Conservation (phyloP, 495 filamentous ascomycete species). For the Astrothelium macrocarpum region DNA sequence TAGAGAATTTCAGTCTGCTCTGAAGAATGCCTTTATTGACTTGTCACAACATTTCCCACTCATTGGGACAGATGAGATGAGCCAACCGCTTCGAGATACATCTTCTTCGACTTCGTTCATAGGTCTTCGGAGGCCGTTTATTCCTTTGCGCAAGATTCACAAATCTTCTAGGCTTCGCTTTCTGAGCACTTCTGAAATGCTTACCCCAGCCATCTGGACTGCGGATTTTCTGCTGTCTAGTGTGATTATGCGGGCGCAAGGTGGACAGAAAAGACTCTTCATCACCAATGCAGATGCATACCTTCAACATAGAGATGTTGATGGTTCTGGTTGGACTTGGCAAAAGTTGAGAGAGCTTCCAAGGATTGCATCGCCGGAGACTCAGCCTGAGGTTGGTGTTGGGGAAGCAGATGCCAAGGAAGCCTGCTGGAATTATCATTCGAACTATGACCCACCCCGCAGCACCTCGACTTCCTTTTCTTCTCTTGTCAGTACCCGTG, state of each 20-base stretch:
- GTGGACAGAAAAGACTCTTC: slow-evolving; percentile 50
- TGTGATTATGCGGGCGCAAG: slow-evolving; percentile 49
- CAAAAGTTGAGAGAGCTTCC: slow-evolving; percentile 49
- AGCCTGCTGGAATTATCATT: slow-evolving; percentile 43
- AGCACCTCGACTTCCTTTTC: slow-evolving; percentile 34
- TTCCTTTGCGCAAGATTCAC: slow-evolving; percentile 60
- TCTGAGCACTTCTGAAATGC: slow-evolving; percentile 53
- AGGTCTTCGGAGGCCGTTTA: slow-evolving; percentile 45
- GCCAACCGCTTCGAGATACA: slow-evolving; percentile 1
- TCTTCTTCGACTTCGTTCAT: slow-evolving; percentile 16
- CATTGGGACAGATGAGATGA: neutral
- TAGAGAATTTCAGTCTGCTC: slow-evolving; percentile 48
- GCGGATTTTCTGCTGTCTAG: slow-evolving; percentile 53
- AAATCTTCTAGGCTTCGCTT: slow-evolving; percentile 58
- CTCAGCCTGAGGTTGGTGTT: slow-evolving; percentile 30
- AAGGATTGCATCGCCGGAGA: slow-evolving; percentile 40
- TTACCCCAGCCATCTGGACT: slow-evolving; percentile 56
- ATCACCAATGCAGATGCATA: slow-evolving; percentile 58
- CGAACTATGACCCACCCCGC: slow-evolving; percentile 42
- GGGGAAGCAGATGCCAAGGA: slow-evolving; percentile 53
- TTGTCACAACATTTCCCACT: slow-evolving; percentile 27
- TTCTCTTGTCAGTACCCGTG: slow-evolving; percentile 21
- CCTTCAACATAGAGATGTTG: slow-evolving; percentile 40
- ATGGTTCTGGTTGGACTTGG: slow-evolving; percentile 50
- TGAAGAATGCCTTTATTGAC: slow-evolving; percentile 48